Evolutionary conservation across 1,284 basidiomycete genomes (phyloP), one percentile per base, ranked within the genome.

Genomic region (Pulveroboletus sp.): DNA sequence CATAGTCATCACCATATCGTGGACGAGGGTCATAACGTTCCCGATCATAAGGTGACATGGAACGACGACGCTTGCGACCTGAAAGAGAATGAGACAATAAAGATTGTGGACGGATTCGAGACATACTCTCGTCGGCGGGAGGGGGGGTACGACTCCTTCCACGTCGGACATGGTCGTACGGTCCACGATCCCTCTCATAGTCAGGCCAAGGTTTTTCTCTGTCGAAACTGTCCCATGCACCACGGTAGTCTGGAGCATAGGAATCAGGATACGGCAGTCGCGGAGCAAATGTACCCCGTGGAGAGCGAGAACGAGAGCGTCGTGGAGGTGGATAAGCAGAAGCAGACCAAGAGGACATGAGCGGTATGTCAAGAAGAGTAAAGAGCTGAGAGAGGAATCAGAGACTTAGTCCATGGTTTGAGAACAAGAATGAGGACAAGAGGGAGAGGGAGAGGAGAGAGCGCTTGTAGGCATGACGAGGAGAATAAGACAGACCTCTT

Each of bases 401-500:
- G 79, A 81, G 78, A 81, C 82, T 73, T 74, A 77, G 76, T 77
- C 78, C 75, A 82, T 80, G 81, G 84, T 78, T 78, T 78, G 75
- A 86, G 86, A 80, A 87, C 81, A 75, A 85, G 86, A 79, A 88
- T 83, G 82, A 87, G 84, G 83, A 79, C 77, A 70, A 74, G 71
- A 72, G 67, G 57, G 63, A 73, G 74, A 70, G 68, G 74, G 73
- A 77, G 75, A 79, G 78, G 56, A 78, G 77, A 76, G 81, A 83
- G 86, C 81, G 84, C 64, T 65, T 53, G 66, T 63, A 86, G 85
- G 86, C 89, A 91, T 91, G 83, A 84, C 83, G 72, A 68, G 75
- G 82, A 86, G 69, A 72, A 69, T 69, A 86, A 85, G 81, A 91
- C 89, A 89, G 89, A 91, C 89, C 89, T 91, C 87, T 82, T 82